A percentile compares a stretch with the other conserved stretches of the same genome.
These are phyloP conservation scores for Flaveria floridana DNA, from an alignment of 140 eudicot species.

Conservation along the genomic window DNA sequence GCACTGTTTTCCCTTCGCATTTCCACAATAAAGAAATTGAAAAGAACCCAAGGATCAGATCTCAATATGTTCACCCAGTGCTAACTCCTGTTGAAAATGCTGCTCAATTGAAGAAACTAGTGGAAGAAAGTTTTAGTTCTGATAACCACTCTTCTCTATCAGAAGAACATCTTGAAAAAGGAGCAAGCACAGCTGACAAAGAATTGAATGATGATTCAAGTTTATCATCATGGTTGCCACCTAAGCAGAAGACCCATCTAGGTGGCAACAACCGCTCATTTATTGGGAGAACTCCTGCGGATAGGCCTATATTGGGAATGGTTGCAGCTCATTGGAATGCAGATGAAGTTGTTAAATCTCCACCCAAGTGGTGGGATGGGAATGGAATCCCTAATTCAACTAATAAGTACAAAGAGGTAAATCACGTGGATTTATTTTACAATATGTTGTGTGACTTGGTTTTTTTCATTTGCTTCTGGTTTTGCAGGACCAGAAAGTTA, in stretches of 20 bases:
- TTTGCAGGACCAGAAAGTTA: constrained; percentile 86
- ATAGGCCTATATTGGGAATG: constrained; percentile 69
- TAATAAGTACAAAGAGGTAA: constrained; percentile 89
- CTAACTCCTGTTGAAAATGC: constrained; percentile 50
- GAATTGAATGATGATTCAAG: constrained; percentile 50
- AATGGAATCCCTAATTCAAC: constrained; percentile 92
- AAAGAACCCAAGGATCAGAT: constrained; percentile 55
- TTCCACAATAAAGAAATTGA: constrained; percentile 34
- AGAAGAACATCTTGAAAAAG: constrained; percentile 35
- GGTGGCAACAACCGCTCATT: constrained; percentile 27
- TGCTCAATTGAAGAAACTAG: constrained; percentile 41
- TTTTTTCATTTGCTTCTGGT: constrained; percentile 21
- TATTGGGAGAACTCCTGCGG: constrained; percentile 50
- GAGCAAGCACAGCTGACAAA: constrained; percentile 36
- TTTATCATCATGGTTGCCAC: constrained; percentile 68
- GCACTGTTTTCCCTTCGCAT: constrained; percentile 68
- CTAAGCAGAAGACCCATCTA: constrained; percentile 37
- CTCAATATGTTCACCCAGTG: constrained; percentile 63
- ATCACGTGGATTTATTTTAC: not conserved
- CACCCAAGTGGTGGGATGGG: constrained; percentile 75
- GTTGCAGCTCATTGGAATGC: constrained; percentile 81
- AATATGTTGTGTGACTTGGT: not conserved
- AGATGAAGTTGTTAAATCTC: constrained; percentile 43
- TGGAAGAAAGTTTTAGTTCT: constrained; percentile 38
- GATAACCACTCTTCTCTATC: constrained; percentile 26